These are phyloP conservation scores for Teratosphaeriaceae sp. DNA, from an alignment of 2,329 filamentous ascomycete species.

Conservation along the genomic window DNA sequence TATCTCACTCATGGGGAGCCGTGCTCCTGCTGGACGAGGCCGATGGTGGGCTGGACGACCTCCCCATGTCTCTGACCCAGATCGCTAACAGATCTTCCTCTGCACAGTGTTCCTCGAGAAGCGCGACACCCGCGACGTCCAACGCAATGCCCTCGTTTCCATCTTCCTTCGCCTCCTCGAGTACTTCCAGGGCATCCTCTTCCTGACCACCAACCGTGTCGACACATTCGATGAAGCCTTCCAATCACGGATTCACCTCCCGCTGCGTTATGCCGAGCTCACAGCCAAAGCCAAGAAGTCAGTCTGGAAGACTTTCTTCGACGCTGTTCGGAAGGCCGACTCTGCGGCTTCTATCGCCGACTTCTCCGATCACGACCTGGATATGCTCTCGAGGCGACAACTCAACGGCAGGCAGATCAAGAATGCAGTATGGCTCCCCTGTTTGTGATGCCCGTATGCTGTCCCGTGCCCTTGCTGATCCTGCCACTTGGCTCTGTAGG, in stretches of 20 bases:
- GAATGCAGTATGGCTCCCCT: slow-evolving; percentile 58
- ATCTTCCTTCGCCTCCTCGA: slow-evolving; percentile 83
- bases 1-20: slow-evolving; percentile 79
- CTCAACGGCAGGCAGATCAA: slow-evolving; percentile 75
- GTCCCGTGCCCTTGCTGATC: too few relatives aligned
- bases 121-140: slow-evolving; percentile 51
- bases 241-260: slow-evolving; percentile 80
- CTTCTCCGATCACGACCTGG: slow-evolving; percentile 62
- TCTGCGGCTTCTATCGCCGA: slow-evolving; percentile 49
- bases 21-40: slow-evolving; percentile 81
- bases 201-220: slow-evolving; percentile 83
- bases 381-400: slow-evolving; percentile 58
- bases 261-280: slow-evolving; percentile 71
- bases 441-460: too few relatives aligned
- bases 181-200: slow-evolving; percentile 87
- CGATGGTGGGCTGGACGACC: too few relatives aligned
- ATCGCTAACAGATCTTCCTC: too few relatives aligned
- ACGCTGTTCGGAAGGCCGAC: slow-evolving; percentile 61
- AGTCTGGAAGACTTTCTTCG: slow-evolving; percentile 80
- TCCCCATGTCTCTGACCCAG: too few relatives aligned
- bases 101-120: slow-evolving; percentile 82
- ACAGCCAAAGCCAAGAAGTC: slow-evolving; percentile 64
- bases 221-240: slow-evolving; percentile 88
- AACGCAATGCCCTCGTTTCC: slow-evolving; percentile 48
- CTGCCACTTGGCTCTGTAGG: too few relatives aligned